A percentile compares a stretch with the other conserved stretches of the same genome.
Conservation (phyloP, 768 basidiomycete genomes). For the Pulveroboletus sp. region DNA sequence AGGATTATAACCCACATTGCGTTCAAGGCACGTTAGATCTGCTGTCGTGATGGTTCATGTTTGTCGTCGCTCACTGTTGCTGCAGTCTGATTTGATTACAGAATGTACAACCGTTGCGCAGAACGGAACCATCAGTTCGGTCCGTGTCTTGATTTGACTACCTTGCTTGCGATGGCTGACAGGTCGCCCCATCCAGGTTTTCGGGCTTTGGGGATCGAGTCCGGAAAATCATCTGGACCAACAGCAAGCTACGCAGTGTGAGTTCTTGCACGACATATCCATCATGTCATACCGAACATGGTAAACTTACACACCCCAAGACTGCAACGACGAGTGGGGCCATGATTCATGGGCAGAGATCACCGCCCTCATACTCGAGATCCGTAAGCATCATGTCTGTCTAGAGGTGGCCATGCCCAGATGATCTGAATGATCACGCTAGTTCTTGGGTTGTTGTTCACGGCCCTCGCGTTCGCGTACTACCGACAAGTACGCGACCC, state of each 20-base stretch:
- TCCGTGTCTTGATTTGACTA: conserved; percentile 15
- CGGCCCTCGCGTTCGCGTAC: conserved; percentile 62
- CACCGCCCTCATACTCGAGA: conserved; percentile 52
- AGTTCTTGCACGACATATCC: conserved; percentile 15
- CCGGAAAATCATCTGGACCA: conserved; percentile 26
- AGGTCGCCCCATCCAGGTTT: conserved; percentile 29
- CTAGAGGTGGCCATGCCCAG: too few species aligned
- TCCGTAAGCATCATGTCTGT: conserved; percentile 39
- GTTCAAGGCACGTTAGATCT: conserved; percentile 48
- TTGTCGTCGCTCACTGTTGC: background rate
- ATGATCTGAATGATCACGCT: background rate
- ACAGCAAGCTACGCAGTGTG: conserved; percentile 45
- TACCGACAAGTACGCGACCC: conserved; percentile 76
- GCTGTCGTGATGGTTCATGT: background rate
- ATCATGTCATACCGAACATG: background rate
- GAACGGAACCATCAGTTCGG: conserved; percentile 31
- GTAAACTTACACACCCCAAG: conserved; percentile 37
- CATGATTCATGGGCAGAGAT: conserved; percentile 68
- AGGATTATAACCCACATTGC: conserved; percentile 61
- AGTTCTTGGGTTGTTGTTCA: conserved; percentile 62
- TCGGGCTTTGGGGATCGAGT: conserved; percentile 52
- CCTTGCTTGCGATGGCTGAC: conserved; percentile 6
- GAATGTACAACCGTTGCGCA: conserved; percentile 46
- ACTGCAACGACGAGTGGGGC: conserved; percentile 57
- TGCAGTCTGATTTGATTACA: conserved; percentile 51